Evolutionary conservation across 148 eudicot species (phyloP), one percentile per base, ranked within the genome.

Genomic region (Rhododendron ferrugineum): DNA sequence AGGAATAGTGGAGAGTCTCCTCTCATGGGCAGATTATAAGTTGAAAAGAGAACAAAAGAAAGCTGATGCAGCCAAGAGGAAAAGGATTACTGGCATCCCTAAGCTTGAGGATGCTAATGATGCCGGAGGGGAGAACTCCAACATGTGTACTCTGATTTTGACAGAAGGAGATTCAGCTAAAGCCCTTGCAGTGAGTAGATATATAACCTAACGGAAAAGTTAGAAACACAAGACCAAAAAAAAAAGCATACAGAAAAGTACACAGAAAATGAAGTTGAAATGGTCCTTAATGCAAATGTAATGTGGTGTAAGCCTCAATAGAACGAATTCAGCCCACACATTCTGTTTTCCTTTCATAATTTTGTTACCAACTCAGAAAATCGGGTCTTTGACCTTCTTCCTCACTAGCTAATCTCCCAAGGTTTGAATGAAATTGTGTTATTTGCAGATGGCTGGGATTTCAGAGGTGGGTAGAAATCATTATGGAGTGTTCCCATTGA

Each of bases 121-220:
- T 66, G 98, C 98, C 28, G 97, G 97, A 66, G 91, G 94, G 20
- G 91, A 86, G 72, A 83, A 89, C 68, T 94, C 99, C 68, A 91
- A 91, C 30, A 82, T 86, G 32, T 96, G 99, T 87, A 96, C 99
- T 52, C 88, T 96, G 86, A 96, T 96, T 88, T 90, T 96, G 76
- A 96, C 99, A 11, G 98, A 96, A 92, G 99, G 99, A 89, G 99
- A 96, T 88, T 96, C 99, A 9, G 99, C 99, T 20, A 94, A 93
- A 88, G 94, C 97, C 23, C 98, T 96, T 87, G 99, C 99, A 14
- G 99, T 95, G 89, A 90, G 49, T 46, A 46, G 49, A 46, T 46
- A 9, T 7, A 9, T 46, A 2, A 46, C 49, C 9, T 46, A 46
- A 9, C 49, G 11, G 49, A 46, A 46, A 46, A 46, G 47, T 44